Evolutionary conservation across 2,329 filamentous ascomycete species (phyloP).

Genomic region (Pestalotiopsis sp.): DNA sequence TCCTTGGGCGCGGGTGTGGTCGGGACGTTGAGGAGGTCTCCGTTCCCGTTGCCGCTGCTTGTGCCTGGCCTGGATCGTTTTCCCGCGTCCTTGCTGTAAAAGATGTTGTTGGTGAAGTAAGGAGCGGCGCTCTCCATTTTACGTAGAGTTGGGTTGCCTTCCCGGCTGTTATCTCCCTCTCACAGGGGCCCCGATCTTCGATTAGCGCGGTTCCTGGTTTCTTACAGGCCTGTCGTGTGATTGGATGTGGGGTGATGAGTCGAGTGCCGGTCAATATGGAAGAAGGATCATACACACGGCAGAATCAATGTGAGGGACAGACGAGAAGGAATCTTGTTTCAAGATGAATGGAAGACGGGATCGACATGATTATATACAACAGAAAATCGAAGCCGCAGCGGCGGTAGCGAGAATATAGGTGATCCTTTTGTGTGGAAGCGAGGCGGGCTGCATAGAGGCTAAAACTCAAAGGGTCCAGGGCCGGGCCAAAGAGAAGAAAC

Average conservation of each 20-base stretch:
- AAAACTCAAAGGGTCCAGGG: background rate
- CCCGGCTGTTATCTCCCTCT: background rate
- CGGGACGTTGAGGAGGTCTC: constrained; percentile 13
- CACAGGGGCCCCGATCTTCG: constrained; percentile 7
- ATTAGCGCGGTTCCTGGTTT: constrained; percentile 9
- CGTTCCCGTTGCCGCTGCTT: constrained; percentile 35
- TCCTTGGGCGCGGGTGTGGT: constrained; percentile 38
- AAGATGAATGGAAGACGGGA: background rate
- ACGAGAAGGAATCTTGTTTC: background rate
- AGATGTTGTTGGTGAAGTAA: constrained; percentile 26
- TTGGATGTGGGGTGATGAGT: constrained; percentile 8
- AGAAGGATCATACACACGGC: background rate
- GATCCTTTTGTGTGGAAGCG: background rate
- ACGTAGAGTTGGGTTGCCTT: background rate
- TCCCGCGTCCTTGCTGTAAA: constrained; percentile 18
- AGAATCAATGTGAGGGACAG: background rate
- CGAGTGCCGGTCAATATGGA: background rate
- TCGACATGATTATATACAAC: background rate
- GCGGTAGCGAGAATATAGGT: background rate
- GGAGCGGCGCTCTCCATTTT: constrained; percentile 16
- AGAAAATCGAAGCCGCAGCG: background rate
- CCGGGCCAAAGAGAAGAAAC: background rate
- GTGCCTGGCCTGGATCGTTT: constrained; percentile 35
- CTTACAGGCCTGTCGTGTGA: background rate
- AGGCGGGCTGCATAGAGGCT: background rate